Conservation (phyloP, 257 asterid genomes). For the Paraleonurus japonicus region DNA sequence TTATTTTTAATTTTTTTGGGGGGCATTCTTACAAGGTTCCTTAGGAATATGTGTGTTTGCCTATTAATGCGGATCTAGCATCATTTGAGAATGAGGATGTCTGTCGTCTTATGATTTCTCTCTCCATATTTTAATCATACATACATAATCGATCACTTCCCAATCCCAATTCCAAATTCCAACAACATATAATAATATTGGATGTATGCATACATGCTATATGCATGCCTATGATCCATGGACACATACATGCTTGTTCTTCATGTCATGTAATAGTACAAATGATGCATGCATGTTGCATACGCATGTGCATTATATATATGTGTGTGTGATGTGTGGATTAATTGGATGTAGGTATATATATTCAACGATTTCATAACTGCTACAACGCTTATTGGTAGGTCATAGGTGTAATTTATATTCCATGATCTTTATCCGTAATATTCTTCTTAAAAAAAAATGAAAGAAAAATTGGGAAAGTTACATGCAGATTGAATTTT, state of each 20-base stretch:
- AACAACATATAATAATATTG: background rate
- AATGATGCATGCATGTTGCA: background rate
- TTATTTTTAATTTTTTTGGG: background rate
- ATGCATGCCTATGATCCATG: background rate
- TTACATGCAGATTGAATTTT: constrained; percentile 18
- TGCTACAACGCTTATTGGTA: constrained; percentile 31
- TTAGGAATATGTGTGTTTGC: constrained; percentile 47
- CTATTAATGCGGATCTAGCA: constrained; percentile 83
- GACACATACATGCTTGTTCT: background rate
- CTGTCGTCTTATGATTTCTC: constrained; percentile 57
- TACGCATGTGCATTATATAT: background rate
- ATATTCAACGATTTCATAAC: constrained; percentile 27
- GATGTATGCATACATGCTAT: background rate
- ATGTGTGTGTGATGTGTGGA: background rate
- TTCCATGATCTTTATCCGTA: background rate
- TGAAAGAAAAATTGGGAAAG: background rate
- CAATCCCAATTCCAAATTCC: constrained; percentile 34
- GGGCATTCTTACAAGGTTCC: constrained; percentile 24
- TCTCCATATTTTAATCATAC: constrained; percentile 1
- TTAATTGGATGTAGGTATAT: background rate
- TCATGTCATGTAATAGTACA: background rate
- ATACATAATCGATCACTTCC: constrained; percentile 15
- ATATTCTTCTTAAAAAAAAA: background rate
- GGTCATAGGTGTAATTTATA: background rate
- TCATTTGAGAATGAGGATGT: constrained; percentile 77